Base-by-base conservation (phyloP, 345 rosid genomes). In the Citrus inodora region DNA sequence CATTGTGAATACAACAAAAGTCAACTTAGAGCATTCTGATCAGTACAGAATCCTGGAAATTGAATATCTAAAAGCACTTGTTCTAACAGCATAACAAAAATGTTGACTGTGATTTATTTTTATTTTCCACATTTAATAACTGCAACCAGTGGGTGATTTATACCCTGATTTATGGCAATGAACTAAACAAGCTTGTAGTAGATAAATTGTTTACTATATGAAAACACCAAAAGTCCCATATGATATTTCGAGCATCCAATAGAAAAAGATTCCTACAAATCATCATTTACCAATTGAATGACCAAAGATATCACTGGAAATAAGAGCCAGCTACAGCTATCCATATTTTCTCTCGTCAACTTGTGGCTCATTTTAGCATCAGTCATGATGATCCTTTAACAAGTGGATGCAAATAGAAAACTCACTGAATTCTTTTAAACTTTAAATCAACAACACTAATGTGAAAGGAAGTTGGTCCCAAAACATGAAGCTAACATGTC, bases 1-100 rank as follows among this genome's bases (percentile, higher is more conserved):
- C 83, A 86, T 82, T 80, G 82, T 60, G 74, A 80, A 74, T 71
- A 55, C 51, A 71, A 79, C 33, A 80, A 30, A 76, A 67, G 38
- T 32, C 64, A 63, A 51, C 27, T 78, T 66, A 59, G 76, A 58
- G 32, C 69, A 55, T 46, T 40, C 69, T 5, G 71, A 46, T 19
- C 69, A 38, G 68, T 35, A 70, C 0, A 67, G 35, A 32, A 60
- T 73, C 73, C 55, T 22, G 16, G 6, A 70, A 80, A 35, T 24
- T 38, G 53, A 75, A 48, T 71, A 60, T 28, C 74, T 76, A 25
- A 33, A 67, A 67, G 56, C 58, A 72, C 13, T 16, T 55, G 11
- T 46, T 30, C 35, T 59, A 30, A 48, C 21, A 11, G 25, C 28
- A 27, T 42, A 64, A 59, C 40, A 73, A 67, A 16, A 67, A 35